Conservation (phyloP, 768 basidiomycete genomes). For the Trametes villosa region DNA sequence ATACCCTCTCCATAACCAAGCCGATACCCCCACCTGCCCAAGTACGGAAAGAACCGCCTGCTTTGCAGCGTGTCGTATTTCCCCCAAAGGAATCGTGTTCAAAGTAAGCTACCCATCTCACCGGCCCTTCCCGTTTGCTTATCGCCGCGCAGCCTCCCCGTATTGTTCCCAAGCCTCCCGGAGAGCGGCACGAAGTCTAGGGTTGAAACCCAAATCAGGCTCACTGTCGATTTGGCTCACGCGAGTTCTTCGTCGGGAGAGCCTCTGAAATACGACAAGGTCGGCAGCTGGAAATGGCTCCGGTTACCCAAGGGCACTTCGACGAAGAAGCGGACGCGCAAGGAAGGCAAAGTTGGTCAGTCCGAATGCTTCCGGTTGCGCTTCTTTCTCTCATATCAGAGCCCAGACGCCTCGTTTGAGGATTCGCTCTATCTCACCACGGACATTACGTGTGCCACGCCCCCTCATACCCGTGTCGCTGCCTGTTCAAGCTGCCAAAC, state of each 20-base stretch:
- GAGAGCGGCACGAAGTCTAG: conserved; percentile 85
- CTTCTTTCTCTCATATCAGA: conserved; percentile 15
- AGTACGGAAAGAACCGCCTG: conserved; percentile 57
- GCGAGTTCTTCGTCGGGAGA: conserved; percentile 62
- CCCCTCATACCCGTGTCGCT: conserved; percentile 74
- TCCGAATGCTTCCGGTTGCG: conserved; percentile 18
- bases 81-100: conserved; percentile 77
- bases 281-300: conserved; percentile 92
- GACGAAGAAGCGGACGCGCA: conserved; percentile 83
- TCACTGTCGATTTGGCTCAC: conserved; percentile 79
- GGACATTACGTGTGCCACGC: conserved; percentile 79
- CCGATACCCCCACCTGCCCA: conserved; percentile 69
- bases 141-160: conserved; percentile 59
- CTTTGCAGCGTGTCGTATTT: conserved; percentile 64
- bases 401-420: conserved; percentile 63
- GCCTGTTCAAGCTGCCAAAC: conserved; percentile 89
- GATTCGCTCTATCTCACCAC: conserved; percentile 75
- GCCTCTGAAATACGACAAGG: conserved; percentile 69
- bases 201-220: conserved; percentile 93
- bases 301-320: conserved; percentile 80
- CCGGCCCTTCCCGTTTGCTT: background rate
- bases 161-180: conserved; percentile 84
- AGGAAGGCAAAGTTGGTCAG: conserved; percentile 81
- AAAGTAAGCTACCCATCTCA: conserved; percentile 53
- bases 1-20: conserved; percentile 48